Evolutionary conservation across 768 basidiomycete genomes (phyloP), one percentile per base, ranked within the genome.

Genomic region (Coprinellus aureogranulatus): DNA sequence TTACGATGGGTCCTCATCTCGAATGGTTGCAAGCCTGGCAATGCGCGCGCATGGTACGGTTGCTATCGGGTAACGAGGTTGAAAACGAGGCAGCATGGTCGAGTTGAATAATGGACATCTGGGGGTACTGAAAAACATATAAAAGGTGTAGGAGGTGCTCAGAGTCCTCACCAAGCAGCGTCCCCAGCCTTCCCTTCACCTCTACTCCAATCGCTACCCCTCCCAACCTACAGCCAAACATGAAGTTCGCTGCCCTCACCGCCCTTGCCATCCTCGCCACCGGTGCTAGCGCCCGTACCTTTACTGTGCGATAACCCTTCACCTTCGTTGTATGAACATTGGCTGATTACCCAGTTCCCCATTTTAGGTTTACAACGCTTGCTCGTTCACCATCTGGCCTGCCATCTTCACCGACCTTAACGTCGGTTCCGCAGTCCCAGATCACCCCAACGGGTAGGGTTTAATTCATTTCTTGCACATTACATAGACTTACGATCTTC

Each of bases 321-420:
- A 2, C 46, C 28, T 28, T 37, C 16, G 4, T 5, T 20, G 23
- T 30, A 11, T 5, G 26, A 3, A 5, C 46, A 12, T 27, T 31
- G 2, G n/a, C 42, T 54, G 23, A 46, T 27, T 4, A 6, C 20
- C 53, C 23, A n/a, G n/a, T 41, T 11, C 22, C 31, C 18, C n/a
- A n/a, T 55, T 25, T 49, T 34, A 75, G 74, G 79, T 84, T 16
- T 77, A 79, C 65, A 88, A 87, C 68, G 77, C 70, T 8, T 87
- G 86, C 65, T 78, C 84, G 0, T 88, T 85, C 71, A 87, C 85
- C 0, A 76, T 87, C 58, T 87, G 74, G 76, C 75, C 76, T 18
- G 75, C 75, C 44, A 75, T 85, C 62, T 87, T 84, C 70, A 87
- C 86, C 4, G 83, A 82, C 58, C 62, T 81, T 41, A 79, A 78